A percentile compares a stretch with the other conserved stretches of the same genome.
phyloP scores from a whole-genome alignment of 2,329 filamentous ascomycete species.

The Hymenoscyphus scutula region DNA sequence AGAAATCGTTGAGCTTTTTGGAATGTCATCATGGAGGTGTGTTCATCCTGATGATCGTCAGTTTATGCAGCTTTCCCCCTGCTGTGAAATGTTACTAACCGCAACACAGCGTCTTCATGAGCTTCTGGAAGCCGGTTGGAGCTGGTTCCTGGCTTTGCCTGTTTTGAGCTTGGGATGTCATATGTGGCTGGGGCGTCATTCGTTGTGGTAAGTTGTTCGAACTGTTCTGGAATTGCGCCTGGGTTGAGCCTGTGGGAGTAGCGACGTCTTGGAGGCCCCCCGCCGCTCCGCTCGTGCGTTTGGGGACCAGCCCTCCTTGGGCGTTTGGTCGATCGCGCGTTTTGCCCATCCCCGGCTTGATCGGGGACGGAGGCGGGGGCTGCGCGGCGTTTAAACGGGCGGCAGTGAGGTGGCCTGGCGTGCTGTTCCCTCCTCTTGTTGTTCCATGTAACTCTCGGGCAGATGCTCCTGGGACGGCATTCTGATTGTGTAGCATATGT shows the following conservation, averaged over 20 bases:
- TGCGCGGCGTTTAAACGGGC: conserved; percentile 93
- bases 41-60: conserved; percentile 33
- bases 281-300: conserved; percentile 71
- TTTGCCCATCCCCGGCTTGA: conserved; percentile 73
- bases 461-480: conserved; percentile 75
- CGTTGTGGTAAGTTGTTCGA: conserved; percentile 76
- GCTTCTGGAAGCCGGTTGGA: conserved; percentile 81
- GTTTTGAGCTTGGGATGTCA: conserved; percentile 56
- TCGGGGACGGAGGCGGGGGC: conserved; percentile 82
- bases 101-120: conserved; percentile 91
- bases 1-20: conserved; percentile 12
- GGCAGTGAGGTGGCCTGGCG: conserved; percentile 62
- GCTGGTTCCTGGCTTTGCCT: conserved; percentile 65
- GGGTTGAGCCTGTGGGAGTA: conserved; percentile 85
- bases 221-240: conserved; percentile 96
- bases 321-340: conserved; percentile 72
- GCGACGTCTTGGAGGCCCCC: conserved; percentile 72
- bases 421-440: conserved; percentile 61
- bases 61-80: conserved; percentile 7
- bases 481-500: conserved; percentile 73
- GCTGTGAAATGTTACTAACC: conserved; percentile 50
- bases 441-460: conserved; percentile 80
- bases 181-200: conserved; percentile 58
- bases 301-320: conserved; percentile 68
- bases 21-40: conserved; percentile 18